Evolutionary conservation across 2,329 filamentous ascomycete genomes (phyloP).

Genomic region (Mycosphaerella arachidis): DNA sequence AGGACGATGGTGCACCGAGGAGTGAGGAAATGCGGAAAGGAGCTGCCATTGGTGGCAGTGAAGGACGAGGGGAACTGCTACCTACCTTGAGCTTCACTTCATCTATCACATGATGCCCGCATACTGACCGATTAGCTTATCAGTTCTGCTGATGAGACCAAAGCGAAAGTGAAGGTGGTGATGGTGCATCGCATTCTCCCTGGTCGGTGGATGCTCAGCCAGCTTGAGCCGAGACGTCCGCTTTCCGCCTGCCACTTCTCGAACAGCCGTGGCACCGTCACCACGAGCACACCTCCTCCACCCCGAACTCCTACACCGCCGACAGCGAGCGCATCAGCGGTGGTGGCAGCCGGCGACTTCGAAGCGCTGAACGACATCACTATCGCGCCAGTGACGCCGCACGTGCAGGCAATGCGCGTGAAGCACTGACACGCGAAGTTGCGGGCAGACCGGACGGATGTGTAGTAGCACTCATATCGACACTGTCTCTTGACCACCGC

Average conservation of each 20-base stretch:
- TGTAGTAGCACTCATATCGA: background rate
- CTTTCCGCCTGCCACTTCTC: conserved; percentile 4
- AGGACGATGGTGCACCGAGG: conserved; percentile 11
- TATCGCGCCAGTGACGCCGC: background rate
- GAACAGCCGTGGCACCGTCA: background rate
- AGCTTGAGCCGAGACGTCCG: background rate
- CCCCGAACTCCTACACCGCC: conserved; percentile 5
- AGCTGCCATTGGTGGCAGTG: conserved; percentile 10
- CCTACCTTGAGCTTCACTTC: conserved; percentile 15
- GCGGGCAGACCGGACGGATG: background rate
- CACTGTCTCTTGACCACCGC: background rate
- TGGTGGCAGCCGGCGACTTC: conserved; percentile 6
- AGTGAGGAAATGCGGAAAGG: conserved; percentile 15
- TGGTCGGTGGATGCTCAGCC: too few species aligned
- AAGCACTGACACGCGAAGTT: conserved; percentile 8
- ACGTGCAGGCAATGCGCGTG: conserved; percentile 12
- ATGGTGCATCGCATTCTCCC: background rate
- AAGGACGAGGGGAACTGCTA: conserved; percentile 5
- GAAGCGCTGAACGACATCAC: background rate
- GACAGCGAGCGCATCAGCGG: background rate
- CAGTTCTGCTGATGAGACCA: background rate
- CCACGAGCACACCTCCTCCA: conserved; percentile 7
- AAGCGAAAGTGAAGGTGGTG: conserved; percentile 2
- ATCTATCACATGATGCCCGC: background rate
- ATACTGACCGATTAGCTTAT: conserved; percentile 6